Percentiles rank a stretch among this genome's conserved stretches.
These are phyloP conservation scores for Barbarea vulgaris DNA, from an alignment of 345 rosid genomes.

Conservation along the genomic window DNA sequence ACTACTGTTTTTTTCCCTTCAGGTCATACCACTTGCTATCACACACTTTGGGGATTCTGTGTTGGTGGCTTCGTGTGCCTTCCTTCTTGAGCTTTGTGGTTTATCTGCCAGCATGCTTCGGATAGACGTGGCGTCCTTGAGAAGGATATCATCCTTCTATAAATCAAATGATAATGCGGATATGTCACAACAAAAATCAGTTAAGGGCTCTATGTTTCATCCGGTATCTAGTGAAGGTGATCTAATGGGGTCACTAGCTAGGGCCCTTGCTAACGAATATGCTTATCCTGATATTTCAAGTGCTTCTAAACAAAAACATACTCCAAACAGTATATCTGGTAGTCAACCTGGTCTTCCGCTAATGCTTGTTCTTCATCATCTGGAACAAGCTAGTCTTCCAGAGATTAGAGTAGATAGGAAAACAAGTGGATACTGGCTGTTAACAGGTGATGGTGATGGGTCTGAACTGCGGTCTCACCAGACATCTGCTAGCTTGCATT, in stretches of 20 bases:
- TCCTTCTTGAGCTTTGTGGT: slow-evolving; percentile 92
- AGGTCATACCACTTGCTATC: slow-evolving; percentile 94
- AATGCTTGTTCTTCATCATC: slow-evolving; percentile 78
- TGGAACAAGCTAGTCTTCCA: slow-evolving; percentile 97
- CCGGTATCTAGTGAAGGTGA: slow-evolving; percentile 55
- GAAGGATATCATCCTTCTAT: slow-evolving; percentile 80
- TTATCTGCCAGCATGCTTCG: slow-evolving; percentile 82
- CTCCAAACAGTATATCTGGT: slow-evolving; percentile 40
- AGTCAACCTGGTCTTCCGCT: slow-evolving; percentile 60
- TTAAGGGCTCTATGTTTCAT: slow-evolving; percentile 65
- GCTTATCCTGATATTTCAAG: slow-evolving; percentile 51
- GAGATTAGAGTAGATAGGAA: slow-evolving; percentile 53
- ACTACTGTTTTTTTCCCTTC: slow-evolving; percentile 33
- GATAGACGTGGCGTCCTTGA: slow-evolving; percentile 77
- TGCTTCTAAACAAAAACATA: slow-evolving; percentile 49
- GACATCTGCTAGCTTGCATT: slow-evolving; percentile 79
- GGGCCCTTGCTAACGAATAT: slow-evolving; percentile 87
- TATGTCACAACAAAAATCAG: slow-evolving; percentile 51
- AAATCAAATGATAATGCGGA: slow-evolving; percentile 54
- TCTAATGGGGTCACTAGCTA: slow-evolving; percentile 77
- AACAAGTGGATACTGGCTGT: slow-evolving; percentile 94
- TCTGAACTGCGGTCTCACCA: slow-evolving; percentile 81
- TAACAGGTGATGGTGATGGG: slow-evolving; percentile 86
- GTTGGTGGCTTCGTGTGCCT: slow-evolving; percentile 86
- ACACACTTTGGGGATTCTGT: slow-evolving; percentile 78